Evolutionary conservation across 345 rosid species (phyloP).

Genomic region (Hypericum perforatum): DNA sequence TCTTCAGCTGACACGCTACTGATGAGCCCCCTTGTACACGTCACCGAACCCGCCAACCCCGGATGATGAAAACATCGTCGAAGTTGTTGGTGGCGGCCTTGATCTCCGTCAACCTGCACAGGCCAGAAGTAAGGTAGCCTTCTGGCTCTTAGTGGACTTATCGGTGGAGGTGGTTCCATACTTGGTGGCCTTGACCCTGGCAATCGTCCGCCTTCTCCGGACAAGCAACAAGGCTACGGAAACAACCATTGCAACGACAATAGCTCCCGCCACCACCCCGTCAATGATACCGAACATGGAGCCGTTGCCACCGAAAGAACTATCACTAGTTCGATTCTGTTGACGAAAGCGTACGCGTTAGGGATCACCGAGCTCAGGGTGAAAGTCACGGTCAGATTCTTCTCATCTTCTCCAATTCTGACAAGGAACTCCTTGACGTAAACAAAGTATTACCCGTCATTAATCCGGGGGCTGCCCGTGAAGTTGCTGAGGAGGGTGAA

Average conservation of each 20-base stretch:
- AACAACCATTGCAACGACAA: background rate
- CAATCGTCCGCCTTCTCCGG: background rate
- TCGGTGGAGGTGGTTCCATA: conserved; percentile 6
- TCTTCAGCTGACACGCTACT: conserved; percentile 15
- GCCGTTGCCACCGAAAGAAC: background rate
- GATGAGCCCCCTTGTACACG: conserved; percentile 27
- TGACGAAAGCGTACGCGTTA: background rate
- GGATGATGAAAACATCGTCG: conserved; percentile 14
- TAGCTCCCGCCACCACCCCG: background rate
- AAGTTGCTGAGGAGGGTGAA: conserved; percentile 23
- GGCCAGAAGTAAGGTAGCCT: conserved; percentile 10
- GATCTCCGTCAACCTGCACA: conserved; percentile 23
- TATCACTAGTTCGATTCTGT: background rate
- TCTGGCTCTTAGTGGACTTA: background rate
- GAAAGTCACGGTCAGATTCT: background rate
- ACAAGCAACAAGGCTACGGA: conserved; percentile 4
- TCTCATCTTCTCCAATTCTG: background rate
- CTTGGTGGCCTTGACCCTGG: background rate
- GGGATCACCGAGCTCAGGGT: background rate
- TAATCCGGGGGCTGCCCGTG: too few species aligned
- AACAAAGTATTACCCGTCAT: conserved; percentile 9
- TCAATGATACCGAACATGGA: background rate
- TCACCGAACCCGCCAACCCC: conserved; percentile 39
- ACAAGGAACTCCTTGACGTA: conserved; percentile 1
- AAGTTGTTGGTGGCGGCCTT: conserved; percentile 22